Base-by-base conservation (phyloP, 768 basidiomycete genomes). In the Pleurotus pulmonarius region DNA sequence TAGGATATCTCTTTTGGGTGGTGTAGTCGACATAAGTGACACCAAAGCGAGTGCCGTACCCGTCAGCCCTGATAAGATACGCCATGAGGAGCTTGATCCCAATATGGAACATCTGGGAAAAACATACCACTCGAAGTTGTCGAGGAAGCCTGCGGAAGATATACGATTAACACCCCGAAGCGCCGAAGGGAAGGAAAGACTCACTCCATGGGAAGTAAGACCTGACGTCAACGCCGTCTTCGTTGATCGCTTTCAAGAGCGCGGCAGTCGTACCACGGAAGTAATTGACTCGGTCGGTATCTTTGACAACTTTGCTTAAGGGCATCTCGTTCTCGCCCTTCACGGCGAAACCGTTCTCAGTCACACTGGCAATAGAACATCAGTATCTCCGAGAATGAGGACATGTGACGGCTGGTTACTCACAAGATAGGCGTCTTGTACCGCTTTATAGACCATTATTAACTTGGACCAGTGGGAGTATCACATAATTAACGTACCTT, bases 301-400 rank as follows among this genome's bases (percentile, higher is more conserved):
- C 86, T 22, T 79, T 68, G 22, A 85, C 59, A 8, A 81, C 83
- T 57, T 82, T 70, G 55, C 82, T 80, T 5, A 81, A 61, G 1
- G 84, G 71, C 70, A 80, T 74, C 46, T 63, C 68, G 64, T 73
- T 78, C 67, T 88, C 87, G 57, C 81, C 76, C 65, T 86, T 87
- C 51, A 88, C 83, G 9, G 85, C 79, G 63, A 87, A 88, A 0
- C 86, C 85, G 63, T 88, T 89, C 70, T 90, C 86, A 2, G 86
- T 88, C n/a, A 88, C 83, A 62, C 83, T 85, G 49, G 34, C 43
- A 39, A 29, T 13, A 34, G 34, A 51, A 37, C 11, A 37, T 25
- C 9, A 29, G 49, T 25, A 51, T 34, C 26, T 13, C 15, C 26
- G 49, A 37, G 46, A 47, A 44, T 15, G 15, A 9, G 46, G 16